Percentiles rank a stretch among this genome's conserved stretches.
Conservation (phyloP, 345 rosid genomes). For the Linum tenue region DNA sequence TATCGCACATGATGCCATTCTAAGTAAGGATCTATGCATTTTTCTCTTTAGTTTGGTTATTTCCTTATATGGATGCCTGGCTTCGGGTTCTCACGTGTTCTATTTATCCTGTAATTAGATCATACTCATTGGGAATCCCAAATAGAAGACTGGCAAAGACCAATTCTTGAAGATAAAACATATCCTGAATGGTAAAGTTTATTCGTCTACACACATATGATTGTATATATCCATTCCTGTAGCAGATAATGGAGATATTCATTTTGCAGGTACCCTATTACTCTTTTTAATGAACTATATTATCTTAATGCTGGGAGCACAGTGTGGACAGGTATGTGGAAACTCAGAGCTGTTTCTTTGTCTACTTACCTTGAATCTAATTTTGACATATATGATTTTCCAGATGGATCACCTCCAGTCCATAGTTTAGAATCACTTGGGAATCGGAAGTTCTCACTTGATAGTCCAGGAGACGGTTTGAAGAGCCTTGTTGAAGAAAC, state of each 20-base stretch:
- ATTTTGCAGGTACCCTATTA: constrained; percentile 64
- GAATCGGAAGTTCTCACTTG: constrained; percentile 69
- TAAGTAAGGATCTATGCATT: constrained; percentile 32
- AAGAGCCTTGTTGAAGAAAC: constrained; percentile 22
- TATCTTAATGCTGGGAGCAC: constrained; percentile 89
- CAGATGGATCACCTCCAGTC: constrained; percentile 73
- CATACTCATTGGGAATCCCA: constrained; percentile 73
- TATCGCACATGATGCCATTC: constrained; percentile 74
- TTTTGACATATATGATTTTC: constrained; percentile 6
- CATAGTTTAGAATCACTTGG: constrained; percentile 56
- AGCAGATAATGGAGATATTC: constrained; percentile 6
- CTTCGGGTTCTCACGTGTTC: constrained; percentile 2
- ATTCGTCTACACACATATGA: neutral
- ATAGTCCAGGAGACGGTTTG: constrained; percentile 36
- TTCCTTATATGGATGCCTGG: neutral
- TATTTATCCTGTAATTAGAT: constrained; percentile 30
- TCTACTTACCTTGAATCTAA: neutral
- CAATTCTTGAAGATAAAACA: constrained; percentile 80
- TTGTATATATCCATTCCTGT: neutral
- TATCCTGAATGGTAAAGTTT: constrained; percentile 73
- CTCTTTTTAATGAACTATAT: constrained; percentile 90
- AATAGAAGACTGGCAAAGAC: constrained; percentile 88
- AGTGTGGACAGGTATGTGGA: constrained; percentile 68
- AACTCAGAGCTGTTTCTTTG: neutral
- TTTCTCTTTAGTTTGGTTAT: neutral